phyloP scores from a whole-genome alignment of 768 basidiomycete species.

The Kwoniella sp. region DNA sequence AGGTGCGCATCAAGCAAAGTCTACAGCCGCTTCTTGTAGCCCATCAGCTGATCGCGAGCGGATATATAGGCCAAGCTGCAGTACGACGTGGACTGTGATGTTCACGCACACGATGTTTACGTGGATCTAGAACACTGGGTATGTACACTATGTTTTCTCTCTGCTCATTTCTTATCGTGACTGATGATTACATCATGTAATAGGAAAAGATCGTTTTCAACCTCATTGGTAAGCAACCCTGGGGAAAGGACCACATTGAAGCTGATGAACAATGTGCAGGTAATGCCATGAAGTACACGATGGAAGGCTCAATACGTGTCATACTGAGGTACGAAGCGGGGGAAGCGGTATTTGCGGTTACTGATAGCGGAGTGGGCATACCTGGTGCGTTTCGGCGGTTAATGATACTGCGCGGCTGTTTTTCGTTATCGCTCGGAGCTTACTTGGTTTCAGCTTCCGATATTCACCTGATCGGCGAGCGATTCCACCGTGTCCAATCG shows the following conservation, averaged over 20 bases:
- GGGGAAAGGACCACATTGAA: not conserved
- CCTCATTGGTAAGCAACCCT: constrained; percentile 41
- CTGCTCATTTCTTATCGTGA: not conserved
- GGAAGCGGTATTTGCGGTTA: constrained; percentile 49
- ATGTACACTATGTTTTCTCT: not conserved
- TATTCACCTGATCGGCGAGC: constrained; percentile 54
- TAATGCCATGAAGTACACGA: constrained; percentile 56
- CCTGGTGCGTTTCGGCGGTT: constrained; percentile 35
- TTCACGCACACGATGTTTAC: constrained; percentile 35
- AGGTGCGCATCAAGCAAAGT: constrained; percentile 29
- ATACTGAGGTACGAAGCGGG: constrained; percentile 33
- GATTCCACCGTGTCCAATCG: constrained; percentile 56
- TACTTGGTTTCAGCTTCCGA: constrained; percentile 36
- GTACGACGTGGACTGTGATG: constrained; percentile 51
- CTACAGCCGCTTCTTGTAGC: not conserved
- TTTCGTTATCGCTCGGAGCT: too few species aligned
- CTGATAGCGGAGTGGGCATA: constrained; percentile 58
- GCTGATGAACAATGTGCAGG: constrained; percentile 25
- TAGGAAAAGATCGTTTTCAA: constrained; percentile 57
- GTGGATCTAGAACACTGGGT: constrained; percentile 55
- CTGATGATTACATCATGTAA: not conserved
- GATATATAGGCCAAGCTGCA: constrained; percentile 27
- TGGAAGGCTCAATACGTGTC: constrained; percentile 47
- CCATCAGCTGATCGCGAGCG: not conserved
- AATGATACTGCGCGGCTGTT: too few species aligned